These are phyloP conservation scores for Pyrenopolyporus hunteri DNA, from an alignment of 495 filamentous ascomycete species.

Conservation along the genomic window DNA sequence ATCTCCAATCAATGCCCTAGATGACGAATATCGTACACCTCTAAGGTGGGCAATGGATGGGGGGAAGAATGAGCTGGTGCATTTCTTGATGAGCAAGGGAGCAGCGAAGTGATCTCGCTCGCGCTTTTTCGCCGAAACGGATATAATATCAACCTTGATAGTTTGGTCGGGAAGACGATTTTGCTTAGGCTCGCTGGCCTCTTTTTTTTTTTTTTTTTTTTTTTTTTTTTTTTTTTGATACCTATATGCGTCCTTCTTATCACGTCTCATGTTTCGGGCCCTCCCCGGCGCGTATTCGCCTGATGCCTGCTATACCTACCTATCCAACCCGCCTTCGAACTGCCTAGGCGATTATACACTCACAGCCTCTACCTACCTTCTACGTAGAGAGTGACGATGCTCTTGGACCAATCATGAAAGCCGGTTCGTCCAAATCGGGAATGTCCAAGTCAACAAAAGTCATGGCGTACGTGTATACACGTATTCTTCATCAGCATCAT, in stretches of 20 bases:
- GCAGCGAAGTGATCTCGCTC: constrained; percentile 16
- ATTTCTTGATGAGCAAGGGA: constrained; percentile 29
- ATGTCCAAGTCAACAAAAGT: neutral
- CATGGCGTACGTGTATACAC: too few species aligned
- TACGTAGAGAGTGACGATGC: too few species aligned
- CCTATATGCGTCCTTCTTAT: neutral
- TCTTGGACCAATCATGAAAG: constrained; percentile 24
- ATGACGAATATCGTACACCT: constrained; percentile 41
- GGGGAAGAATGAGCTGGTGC: constrained; percentile 25
- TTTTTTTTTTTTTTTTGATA: neutral
- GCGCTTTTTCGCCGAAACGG: neutral
- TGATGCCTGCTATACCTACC: too few species aligned
- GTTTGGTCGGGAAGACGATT: too few species aligned
- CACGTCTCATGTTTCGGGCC: neutral
- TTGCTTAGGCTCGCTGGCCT: too few species aligned
- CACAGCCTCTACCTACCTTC: too few species aligned
- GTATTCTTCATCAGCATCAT: too few species aligned
- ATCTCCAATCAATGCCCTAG: constrained; percentile 41
- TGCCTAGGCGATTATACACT: too few species aligned
- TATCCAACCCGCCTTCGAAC: too few species aligned
- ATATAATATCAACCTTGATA: neutral
- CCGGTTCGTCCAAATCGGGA: constrained; percentile 14
- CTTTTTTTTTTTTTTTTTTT: too few species aligned
- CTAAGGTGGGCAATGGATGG: constrained; percentile 29
- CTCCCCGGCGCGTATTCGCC: too few species aligned